phyloP scores from a whole-genome alignment of 495 filamentous ascomycete species.

The Evansstolkia leycettana region DNA sequence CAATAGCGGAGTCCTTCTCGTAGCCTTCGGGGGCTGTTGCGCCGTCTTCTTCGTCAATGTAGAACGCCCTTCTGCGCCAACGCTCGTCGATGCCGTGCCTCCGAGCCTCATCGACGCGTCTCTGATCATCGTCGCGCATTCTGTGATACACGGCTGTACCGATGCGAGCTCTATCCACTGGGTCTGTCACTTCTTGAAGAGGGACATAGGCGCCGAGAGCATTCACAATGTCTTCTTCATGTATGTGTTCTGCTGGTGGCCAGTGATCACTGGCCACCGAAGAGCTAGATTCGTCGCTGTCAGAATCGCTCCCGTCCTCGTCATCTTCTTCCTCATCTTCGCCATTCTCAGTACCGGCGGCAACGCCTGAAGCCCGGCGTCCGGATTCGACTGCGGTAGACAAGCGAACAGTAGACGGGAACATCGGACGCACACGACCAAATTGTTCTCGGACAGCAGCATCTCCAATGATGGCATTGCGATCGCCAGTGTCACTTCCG shows the following conservation, averaged over 20 bases:
- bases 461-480: conserved; percentile 34
- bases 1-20: conserved; percentile 49
- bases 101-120: conserved; percentile 26
- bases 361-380: not conserved
- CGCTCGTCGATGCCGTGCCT: conserved; percentile 51
- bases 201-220: conserved; percentile 25
- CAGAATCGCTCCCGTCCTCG: conserved; percentile 16
- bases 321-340: conserved; percentile 15
- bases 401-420: conserved; percentile 22
- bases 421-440: conserved; percentile 24
- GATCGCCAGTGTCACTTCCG: conserved; percentile 34
- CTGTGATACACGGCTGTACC: conserved; percentile 26
- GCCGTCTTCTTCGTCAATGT: conserved; percentile 72
- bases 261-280: conserved; percentile 22
- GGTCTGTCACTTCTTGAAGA: conserved; percentile 27
- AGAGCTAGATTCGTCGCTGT: conserved; percentile 12
- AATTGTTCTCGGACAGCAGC: conserved; percentile 33
- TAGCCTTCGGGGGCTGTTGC: conserved; percentile 50
- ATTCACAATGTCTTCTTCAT: conserved; percentile 27
- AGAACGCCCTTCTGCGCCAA: conserved; percentile 63
- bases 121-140: conserved; percentile 29
- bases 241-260: conserved; percentile 29
- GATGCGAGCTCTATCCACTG: conserved; percentile 27
- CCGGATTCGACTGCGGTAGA: conserved; percentile 9
- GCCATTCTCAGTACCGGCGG: conserved; percentile 2